Conservation (phyloP, 306 rosid genomes). For the Glycyrrhiza uralensis region DNA sequence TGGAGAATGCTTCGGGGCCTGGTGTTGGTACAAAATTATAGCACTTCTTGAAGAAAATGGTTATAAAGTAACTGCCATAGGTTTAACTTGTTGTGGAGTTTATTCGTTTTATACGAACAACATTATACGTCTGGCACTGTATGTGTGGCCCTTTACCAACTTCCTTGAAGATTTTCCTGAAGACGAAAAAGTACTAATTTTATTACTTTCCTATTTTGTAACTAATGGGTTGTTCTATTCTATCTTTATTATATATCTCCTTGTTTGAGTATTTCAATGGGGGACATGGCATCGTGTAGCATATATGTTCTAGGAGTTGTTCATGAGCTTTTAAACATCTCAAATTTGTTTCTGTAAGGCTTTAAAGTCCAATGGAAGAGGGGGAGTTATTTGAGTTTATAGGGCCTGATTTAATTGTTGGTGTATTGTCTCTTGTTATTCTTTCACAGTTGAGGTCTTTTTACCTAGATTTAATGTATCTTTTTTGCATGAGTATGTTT, state of each 20-base stretch:
- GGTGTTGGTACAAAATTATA: conserved; percentile 95
- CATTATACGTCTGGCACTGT: conserved; percentile 59
- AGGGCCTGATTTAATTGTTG: neutral
- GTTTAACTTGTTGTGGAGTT: conserved; percentile 79
- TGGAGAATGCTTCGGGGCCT: conserved; percentile 91
- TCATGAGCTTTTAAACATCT: neutral
- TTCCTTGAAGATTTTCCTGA: conserved; percentile 64
- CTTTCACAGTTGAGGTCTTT: neutral
- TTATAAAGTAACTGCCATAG: conserved; percentile 64
- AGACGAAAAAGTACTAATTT: conserved; percentile 57
- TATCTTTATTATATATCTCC: neutral
- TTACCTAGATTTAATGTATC: neutral
- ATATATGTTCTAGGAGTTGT: too few species aligned
- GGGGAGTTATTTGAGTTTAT: neutral
- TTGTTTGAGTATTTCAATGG: neutral
- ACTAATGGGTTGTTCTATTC: neutral
- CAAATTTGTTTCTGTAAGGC: neutral
- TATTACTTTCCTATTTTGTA: neutral
- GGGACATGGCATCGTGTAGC: too few species aligned
- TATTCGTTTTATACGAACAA: conserved; percentile 62
- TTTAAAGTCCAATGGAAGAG: neutral
- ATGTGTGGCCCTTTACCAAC: conserved; percentile 73
- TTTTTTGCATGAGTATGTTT: neutral
- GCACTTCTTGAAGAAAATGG: conserved; percentile 80
- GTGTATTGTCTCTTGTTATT: neutral